Conservation (phyloP, 805 yeast genomes). For the Alloascoidea hylecoeti region DNA sequence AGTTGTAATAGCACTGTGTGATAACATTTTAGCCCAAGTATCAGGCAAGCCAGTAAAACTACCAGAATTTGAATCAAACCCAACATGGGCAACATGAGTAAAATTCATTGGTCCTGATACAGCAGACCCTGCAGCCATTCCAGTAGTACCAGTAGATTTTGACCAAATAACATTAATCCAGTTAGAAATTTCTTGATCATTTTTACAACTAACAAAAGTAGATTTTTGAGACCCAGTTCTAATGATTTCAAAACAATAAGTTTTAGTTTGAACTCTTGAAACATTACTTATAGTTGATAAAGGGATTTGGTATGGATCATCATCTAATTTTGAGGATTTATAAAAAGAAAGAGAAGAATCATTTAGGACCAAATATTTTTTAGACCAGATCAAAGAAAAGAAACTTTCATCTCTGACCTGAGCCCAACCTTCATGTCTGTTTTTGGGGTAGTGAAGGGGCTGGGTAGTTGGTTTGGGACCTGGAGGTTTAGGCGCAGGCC, state of each 20-base stretch:
- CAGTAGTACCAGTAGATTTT: constrained; percentile 30
- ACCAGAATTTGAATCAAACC: constrained; percentile 72
- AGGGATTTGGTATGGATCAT: constrained; percentile 25
- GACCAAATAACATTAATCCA: constrained; percentile 88
- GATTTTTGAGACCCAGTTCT: constrained; percentile 33
- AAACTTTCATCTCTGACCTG: constrained; percentile 88
- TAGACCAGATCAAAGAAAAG: constrained; percentile 85
- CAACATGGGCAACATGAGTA: constrained; percentile 92
- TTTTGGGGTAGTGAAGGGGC: constrained; percentile 12
- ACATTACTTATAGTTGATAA: constrained; percentile 47
- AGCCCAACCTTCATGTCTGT: constrained; percentile 59
- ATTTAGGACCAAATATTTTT: constrained; percentile 63
- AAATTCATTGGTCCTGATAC: constrained; percentile 91
- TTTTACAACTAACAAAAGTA: constrained; percentile 59
- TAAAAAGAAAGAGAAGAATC: constrained; percentile 66
- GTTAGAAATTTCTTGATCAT: constrained; percentile 65
- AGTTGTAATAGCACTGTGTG: constrained; percentile 76
- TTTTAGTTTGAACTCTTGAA: constrained; percentile 54
- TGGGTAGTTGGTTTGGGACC: constrained; percentile 18
- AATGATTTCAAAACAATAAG: constrained; percentile 68
- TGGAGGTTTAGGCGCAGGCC: constrained; percentile 44
- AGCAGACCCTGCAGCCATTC: too few species aligned
- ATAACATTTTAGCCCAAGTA: constrained; percentile 77
- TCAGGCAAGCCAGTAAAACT: constrained; percentile 86
- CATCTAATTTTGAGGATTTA: constrained; percentile 38